phyloP scores from a whole-genome alignment of 129 eudicot genomes.

The Flaveria sonorensis region DNA sequence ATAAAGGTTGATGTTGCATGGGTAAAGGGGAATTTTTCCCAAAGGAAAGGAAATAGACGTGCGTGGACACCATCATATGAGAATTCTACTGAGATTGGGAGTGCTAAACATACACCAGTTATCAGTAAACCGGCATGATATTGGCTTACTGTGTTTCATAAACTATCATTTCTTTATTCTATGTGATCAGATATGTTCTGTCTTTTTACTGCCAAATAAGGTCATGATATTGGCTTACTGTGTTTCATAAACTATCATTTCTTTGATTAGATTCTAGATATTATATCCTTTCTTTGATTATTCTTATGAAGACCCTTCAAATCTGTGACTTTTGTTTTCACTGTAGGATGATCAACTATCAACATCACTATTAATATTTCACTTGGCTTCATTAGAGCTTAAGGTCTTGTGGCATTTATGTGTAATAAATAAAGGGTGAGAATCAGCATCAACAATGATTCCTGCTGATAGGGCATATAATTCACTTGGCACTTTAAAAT shows the following conservation, averaged over 20 bases:
- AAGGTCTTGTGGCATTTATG: conserved; percentile 20
- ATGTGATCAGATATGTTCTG: conserved; percentile 30
- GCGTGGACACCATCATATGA: conserved; percentile 34
- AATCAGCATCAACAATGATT: conserved; percentile 32
- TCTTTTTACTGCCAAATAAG: conserved; percentile 22
- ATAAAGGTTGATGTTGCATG: conserved; percentile 26
- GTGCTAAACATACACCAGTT: conserved; percentile 11
- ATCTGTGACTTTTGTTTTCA: neutral
- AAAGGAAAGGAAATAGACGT: conserved; percentile 50
- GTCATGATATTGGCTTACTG: conserved; percentile 25
- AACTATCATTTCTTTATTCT: too few species aligned
- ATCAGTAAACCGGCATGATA: conserved; percentile 14
- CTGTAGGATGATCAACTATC: too few species aligned
- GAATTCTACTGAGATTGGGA: conserved; percentile 19
- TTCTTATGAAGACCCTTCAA: neutral
- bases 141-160: too few species aligned
- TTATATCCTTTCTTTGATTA: neutral
- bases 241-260: conserved; percentile 11
- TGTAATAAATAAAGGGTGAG: conserved; percentile 24
- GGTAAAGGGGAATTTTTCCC: conserved; percentile 48
- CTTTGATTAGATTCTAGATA: conserved; percentile 19
- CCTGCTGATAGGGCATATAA: conserved; percentile 33
- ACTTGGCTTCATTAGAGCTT: conserved; percentile 3
- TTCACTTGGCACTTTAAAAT: conserved; percentile 29
- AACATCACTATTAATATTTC: neutral